Percentiles rank a stretch among this genome's conserved stretches.
phyloP scores from a whole-genome alignment of 2,329 filamentous ascomycete species.

The Paraconiothyrium sp. region DNA sequence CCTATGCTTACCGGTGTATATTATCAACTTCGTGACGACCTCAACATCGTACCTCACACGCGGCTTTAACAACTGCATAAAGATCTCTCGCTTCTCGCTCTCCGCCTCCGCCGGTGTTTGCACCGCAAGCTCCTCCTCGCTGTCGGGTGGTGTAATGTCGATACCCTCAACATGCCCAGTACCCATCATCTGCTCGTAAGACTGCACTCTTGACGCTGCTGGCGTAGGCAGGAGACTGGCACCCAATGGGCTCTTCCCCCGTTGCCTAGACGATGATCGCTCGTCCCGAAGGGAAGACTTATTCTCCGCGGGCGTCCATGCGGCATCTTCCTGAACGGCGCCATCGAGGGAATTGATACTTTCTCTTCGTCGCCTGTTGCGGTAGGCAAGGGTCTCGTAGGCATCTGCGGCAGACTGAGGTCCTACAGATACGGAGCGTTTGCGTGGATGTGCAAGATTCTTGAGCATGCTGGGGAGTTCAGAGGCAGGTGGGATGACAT shows the following conservation, averaged over 20 bases:
- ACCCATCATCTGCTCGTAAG: constrained; percentile 79
- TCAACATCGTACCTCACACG: constrained; percentile 98
- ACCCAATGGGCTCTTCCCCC: constrained; percentile 49
- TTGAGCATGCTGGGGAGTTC: constrained; percentile 85
- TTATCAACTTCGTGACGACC: constrained; percentile 94
- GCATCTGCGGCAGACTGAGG: constrained; percentile 96
- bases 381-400: constrained; percentile 92
- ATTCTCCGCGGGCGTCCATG: constrained; percentile 29
- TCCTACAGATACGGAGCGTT: constrained; percentile 86
- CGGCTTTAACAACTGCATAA: constrained; percentile 82
- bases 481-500: constrained; percentile 87
- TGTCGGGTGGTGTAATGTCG: constrained; percentile 38
- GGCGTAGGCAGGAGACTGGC: constrained; percentile 59
- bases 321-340: constrained; percentile 38
- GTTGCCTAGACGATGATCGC: constrained; percentile 42
- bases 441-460: constrained; percentile 81
- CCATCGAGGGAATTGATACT: constrained; percentile 60
- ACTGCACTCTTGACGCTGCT: constrained; percentile 61
- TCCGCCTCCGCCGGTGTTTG: constrained; percentile 43
- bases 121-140: constrained; percentile 43
- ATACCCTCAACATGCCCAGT: constrained; percentile 60
- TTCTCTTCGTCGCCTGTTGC: constrained; percentile 74
- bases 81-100: constrained; percentile 71
- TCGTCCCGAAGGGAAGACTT: constrained; percentile 20
- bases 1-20: constrained; percentile 81